Conservation (phyloP, 2,329 filamentous ascomycete species). For the Scleromitrula shiraiana region DNA sequence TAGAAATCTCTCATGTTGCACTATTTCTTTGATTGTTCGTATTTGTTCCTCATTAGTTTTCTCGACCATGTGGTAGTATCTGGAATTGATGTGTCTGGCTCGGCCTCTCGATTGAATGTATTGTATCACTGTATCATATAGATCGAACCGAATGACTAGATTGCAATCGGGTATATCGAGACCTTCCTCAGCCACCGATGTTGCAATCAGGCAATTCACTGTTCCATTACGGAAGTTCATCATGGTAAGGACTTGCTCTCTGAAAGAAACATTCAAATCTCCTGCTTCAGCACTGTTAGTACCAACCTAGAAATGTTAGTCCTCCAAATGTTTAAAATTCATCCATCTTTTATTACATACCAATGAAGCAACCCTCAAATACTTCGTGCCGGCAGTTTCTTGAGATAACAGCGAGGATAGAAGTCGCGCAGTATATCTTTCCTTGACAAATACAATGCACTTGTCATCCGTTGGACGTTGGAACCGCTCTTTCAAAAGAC, state of each 20-base stretch:
- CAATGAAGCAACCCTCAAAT: conserved; percentile 54
- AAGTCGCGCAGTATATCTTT: conserved; percentile 67
- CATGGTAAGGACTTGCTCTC: conserved; percentile 67
- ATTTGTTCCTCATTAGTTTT: conserved; percentile 54
- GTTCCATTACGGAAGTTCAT: conserved; percentile 52
- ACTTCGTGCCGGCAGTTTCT: conserved; percentile 43
- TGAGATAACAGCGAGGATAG: conserved; percentile 60
- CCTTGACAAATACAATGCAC: conserved; percentile 84
- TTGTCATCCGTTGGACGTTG: conserved; percentile 46
- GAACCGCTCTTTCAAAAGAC: conserved; percentile 57
- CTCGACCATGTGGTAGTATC: conserved; percentile 81
- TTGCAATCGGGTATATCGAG: conserved; percentile 63
- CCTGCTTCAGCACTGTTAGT: conserved; percentile 41
- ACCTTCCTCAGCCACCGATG: conserved; percentile 59
- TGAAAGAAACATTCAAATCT: conserved; percentile 54
- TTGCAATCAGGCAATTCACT: conserved; percentile 58
- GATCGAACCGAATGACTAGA: conserved; percentile 67
- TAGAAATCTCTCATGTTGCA: conserved; percentile 54
- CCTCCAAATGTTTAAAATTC: background rate
- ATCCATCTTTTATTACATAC: conserved; percentile 38
- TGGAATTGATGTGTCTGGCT: conserved; percentile 69
- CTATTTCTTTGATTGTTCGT: conserved; percentile 49
- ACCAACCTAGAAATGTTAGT: conserved; percentile 32
- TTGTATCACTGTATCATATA: conserved; percentile 84
- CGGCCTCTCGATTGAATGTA: conserved; percentile 91